These are phyloP conservation scores for Pascua sp. DNA, from an alignment of 1,284 basidiomycete species.

Conservation along the genomic window DNA sequence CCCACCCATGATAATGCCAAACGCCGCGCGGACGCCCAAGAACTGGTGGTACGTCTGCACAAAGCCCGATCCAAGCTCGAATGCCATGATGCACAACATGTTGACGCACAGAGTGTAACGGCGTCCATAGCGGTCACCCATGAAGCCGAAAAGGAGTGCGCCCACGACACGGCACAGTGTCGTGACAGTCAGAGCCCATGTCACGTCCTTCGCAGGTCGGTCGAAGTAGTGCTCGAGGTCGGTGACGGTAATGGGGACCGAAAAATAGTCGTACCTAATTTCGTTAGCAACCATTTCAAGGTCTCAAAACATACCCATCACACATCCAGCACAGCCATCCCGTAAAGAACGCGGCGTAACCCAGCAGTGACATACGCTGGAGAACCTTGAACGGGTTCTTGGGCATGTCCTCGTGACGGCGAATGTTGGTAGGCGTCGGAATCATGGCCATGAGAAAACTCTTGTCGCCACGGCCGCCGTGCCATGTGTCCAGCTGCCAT, in stretches of 20 bases:
- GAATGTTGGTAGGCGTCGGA: constrained; percentile 17
- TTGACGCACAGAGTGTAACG: constrained; percentile 88
- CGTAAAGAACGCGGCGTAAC: constrained; percentile 46
- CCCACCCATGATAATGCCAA: constrained; percentile 78
- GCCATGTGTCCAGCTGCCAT: constrained; percentile 37
- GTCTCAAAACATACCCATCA: constrained; percentile 16
- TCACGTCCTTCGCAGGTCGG: constrained; percentile 28
- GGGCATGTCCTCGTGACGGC: constrained; percentile 12
- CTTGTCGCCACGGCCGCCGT: constrained; percentile 33
- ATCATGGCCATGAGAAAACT: constrained; percentile 29
- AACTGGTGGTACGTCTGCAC: constrained; percentile 52
- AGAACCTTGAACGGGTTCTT: constrained; percentile 48
- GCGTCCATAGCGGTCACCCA: constrained; percentile 81
- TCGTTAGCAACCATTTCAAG: neutral
- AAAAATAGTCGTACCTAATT: constrained; percentile 26
- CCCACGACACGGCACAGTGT: constrained; percentile 84
- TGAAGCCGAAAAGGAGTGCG: constrained; percentile 72
- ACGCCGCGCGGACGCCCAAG: constrained; percentile 59
- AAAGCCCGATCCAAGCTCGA: constrained; percentile 68
- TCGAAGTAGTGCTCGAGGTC: constrained; percentile 53
- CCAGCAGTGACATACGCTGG: constrained; percentile 19
- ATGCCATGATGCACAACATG: constrained; percentile 63
- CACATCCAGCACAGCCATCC: constrained; percentile 62
- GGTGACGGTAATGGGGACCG: constrained; percentile 47
- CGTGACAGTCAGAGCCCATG: constrained; percentile 84